Conservation (phyloP, 257 asterid genomes). For the Solanum boliviense region DNA sequence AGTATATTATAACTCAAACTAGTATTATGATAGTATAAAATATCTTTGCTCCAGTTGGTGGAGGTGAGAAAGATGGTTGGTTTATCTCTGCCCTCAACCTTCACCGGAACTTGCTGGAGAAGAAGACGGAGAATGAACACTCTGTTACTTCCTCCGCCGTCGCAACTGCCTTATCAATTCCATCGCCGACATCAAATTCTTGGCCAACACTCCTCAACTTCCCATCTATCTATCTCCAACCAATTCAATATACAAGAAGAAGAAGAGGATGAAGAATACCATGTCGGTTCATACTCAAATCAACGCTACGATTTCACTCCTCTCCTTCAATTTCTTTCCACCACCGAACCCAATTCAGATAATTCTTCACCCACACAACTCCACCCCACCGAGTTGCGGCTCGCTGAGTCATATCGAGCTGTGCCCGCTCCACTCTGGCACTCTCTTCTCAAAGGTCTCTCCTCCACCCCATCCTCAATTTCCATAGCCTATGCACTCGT, state of each 20-base stretch:
- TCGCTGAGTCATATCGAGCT: constrained; percentile 67
- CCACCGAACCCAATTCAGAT: constrained; percentile 6
- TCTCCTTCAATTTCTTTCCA: constrained; percentile 62
- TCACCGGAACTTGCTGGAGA: constrained; percentile 2
- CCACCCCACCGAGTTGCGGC: constrained; percentile 49
- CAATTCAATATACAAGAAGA: constrained; percentile 17
- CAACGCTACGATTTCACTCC: constrained; percentile 68
- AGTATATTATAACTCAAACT: too few species aligned
- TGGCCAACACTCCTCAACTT: constrained; percentile 10
- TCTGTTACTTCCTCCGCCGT: constrained; percentile 43
- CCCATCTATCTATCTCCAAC: constrained; percentile 16
- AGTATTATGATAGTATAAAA: neutral
- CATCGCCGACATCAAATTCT: neutral
- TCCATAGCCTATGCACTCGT: constrained; percentile 60
- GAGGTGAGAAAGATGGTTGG: neutral
- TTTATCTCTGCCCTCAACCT: neutral
- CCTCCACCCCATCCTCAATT: constrained; percentile 51
- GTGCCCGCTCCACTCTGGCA: constrained; percentile 95
- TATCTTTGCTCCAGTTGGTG: neutral
- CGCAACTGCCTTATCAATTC: constrained; percentile 29
- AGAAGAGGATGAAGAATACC: constrained; percentile 28
- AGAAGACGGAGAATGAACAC: constrained; percentile 44
- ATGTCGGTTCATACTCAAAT: constrained; percentile 35
- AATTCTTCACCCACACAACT: constrained; percentile 35
- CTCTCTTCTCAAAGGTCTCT: constrained; percentile 61